These are phyloP conservation scores for Bipolaris victoriae DNA, from an alignment of 2,329 filamentous ascomycete genomes.

Conservation along the genomic window DNA sequence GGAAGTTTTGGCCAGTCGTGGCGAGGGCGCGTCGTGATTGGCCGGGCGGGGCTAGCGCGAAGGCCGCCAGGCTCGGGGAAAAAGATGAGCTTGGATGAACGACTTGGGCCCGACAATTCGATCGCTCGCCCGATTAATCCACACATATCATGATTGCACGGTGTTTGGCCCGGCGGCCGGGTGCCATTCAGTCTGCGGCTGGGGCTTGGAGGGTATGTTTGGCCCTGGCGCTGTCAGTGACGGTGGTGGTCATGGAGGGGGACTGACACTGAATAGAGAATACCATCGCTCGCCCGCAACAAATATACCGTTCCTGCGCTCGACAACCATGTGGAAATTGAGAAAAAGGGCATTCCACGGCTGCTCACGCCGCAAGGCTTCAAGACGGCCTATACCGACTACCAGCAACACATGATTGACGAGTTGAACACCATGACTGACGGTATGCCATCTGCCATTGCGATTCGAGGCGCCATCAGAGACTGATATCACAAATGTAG, in stretches of 20 bases:
- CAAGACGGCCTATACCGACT: conserved; percentile 79
- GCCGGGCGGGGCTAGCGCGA: conserved; percentile 29
- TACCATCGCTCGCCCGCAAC: conserved; percentile 28
- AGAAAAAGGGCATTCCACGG: conserved; percentile 65
- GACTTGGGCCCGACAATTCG: conserved; percentile 20
- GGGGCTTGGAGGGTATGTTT: conserved; percentile 32
- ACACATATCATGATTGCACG: conserved; percentile 44
- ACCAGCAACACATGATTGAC: conserved; percentile 75
- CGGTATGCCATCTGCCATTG: conserved; percentile 58
- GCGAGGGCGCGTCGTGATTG: conserved; percentile 40
- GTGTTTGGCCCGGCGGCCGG: conserved; percentile 40
- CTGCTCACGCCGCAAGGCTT: conserved; percentile 74
- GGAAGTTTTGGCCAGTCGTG: conserved; percentile 19
- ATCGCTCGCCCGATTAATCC: conserved; percentile 16
- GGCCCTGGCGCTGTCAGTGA: background rate
- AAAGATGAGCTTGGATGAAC: conserved; percentile 27
- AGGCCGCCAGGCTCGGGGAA: conserved; percentile 22
- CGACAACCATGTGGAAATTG: conserved; percentile 54
- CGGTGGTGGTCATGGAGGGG: conserved; percentile 13
- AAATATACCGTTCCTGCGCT: conserved; percentile 58
- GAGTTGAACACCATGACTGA: conserved; percentile 76
- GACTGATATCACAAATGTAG: conserved; percentile 51
- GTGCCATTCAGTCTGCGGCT: conserved; percentile 29
- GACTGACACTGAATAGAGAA: conserved; percentile 41
- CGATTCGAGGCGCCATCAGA: background rate